Evolutionary conservation across 805 yeast species (phyloP), one percentile per base, ranked within the genome.

Genomic region (Myxozyma melibiosi): DNA sequence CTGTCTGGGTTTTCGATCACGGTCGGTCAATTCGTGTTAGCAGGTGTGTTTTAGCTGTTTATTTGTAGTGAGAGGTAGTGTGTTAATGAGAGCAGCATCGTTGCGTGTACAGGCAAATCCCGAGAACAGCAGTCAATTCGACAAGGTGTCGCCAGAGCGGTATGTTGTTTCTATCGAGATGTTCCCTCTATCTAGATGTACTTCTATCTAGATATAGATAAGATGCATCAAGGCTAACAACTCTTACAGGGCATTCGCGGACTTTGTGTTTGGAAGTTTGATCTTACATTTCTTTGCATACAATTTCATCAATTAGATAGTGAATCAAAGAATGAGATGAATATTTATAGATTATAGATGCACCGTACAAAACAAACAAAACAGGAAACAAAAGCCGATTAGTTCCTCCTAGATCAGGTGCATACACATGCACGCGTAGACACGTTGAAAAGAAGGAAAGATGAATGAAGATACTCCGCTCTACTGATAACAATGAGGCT

Each of bases 11-110:
- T 94, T 70, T 81, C 86, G 53, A 77, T 90, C 22, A 88, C 97
- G 43, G 97, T 94, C 49, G 98, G 96, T 13, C 98, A 94, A 73
- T 94, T 94, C 71, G 98, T 94, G 25, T 80, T 94, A 62, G 83
- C 95, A 11, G 77, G 75, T n/a, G 57, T 65, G 34, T 62, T n/a
- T 6, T 33, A 33, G 20, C 31, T 9, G 8, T 18, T 24, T 16
- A 16, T 33, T 31, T 16, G 33, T 7, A 18, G 22, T 9, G 24
- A 18, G 6, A 3, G 25, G 1, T 20, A 16, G 30, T 18, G 3
- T 22, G 30, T 20, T 34, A 33, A 14, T 37, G 28, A 18, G 25
- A 34, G 13, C 28, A 51, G 89, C 88, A 40, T 80, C 88, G 59
- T 76, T 94, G 68, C 80, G 98, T 68, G 79, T 92, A 68, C 97